phyloP scores from a whole-genome alignment of 768 basidiomycete species.

The Podaxis sp. region DNA sequence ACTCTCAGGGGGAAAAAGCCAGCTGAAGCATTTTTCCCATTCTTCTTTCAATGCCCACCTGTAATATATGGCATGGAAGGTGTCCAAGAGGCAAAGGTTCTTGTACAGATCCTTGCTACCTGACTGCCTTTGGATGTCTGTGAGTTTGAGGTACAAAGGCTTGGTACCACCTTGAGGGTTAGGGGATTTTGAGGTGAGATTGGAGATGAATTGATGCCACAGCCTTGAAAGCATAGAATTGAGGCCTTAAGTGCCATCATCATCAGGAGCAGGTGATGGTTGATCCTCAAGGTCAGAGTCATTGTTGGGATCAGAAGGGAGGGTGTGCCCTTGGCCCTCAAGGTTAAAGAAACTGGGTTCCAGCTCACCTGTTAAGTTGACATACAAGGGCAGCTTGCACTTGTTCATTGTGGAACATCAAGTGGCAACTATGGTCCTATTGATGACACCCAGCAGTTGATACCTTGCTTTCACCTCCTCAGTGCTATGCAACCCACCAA shows the following conservation, averaged over 20 bases:
- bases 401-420: not conserved
- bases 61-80: not conserved
- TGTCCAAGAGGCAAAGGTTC: not conserved
- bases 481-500: not conserved
- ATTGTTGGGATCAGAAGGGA: not conserved
- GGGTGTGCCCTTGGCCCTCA: not conserved
- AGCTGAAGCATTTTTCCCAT: not conserved
- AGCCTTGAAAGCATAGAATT: not conserved
- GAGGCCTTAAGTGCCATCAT: not conserved
- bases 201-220: conserved; percentile 2
- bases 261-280: not conserved
- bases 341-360: not conserved
- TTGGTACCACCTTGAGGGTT: not conserved
- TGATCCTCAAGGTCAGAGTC: not conserved
- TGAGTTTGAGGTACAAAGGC: not conserved
- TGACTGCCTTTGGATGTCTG: not conserved
- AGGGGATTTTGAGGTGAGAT: conserved; percentile 5
- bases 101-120: not conserved
- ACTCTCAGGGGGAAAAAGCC: not conserved
- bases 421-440: not conserved
- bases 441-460: not conserved
- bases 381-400: not conserved
- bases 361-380: not conserved
- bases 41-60: not conserved
- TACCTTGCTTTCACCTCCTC: not conserved